Conservation (phyloP, 257 asterid genomes). For the Przewalskia tangutica region DNA sequence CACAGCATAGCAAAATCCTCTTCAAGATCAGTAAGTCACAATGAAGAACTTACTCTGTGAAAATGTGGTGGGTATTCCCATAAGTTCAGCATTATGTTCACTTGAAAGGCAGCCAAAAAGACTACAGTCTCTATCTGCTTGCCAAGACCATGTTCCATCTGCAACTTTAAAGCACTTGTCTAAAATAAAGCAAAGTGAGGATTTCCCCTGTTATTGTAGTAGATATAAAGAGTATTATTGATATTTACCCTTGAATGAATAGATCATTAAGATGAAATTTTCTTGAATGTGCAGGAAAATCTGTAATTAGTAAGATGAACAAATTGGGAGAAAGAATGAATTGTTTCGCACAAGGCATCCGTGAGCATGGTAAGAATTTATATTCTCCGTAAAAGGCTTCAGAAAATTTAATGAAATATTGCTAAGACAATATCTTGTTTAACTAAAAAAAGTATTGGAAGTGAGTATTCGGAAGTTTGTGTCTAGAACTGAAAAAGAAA, state of each 20-base stretch:
- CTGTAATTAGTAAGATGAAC: slow-evolving; percentile 23
- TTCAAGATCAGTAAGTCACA: neutral
- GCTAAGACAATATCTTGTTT: neutral
- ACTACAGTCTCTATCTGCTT: neutral
- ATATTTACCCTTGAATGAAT: slow-evolving; percentile 8
- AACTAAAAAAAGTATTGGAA: neutral
- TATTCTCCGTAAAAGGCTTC: neutral
- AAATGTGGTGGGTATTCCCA: neutral
- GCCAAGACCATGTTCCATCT: neutral
- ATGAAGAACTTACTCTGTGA: neutral
- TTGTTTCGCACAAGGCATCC: slow-evolving; percentile 31
- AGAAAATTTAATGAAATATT: neutral
- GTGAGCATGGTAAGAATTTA: slow-evolving; percentile 26
- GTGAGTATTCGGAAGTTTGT: neutral
- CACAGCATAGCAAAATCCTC: neutral
- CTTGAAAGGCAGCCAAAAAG: neutral
- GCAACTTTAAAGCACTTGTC: neutral
- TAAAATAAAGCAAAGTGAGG: neutral
- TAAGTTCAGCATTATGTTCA: neutral
- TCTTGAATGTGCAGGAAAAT: neutral
- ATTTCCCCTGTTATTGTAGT: neutral
- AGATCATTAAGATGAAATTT: neutral
- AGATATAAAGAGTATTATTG: neutral
- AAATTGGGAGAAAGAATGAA: slow-evolving; percentile 30
- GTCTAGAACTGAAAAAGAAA: neutral